Base-by-base conservation (phyloP, 164 flowering plant species). In the Magnolia sinica region DNA sequence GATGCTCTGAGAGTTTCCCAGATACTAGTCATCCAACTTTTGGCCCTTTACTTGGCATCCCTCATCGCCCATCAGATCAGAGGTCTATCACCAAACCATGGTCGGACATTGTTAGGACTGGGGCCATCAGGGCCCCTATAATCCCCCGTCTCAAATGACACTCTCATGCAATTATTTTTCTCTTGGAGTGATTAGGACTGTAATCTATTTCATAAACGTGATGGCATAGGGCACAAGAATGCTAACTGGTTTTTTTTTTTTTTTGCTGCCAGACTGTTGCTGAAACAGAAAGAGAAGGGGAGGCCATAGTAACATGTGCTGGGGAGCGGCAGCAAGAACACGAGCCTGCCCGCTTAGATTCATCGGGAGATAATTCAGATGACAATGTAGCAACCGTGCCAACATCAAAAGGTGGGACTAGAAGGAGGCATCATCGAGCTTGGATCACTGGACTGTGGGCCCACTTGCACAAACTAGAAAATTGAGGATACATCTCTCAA, bases 381-480 rank as follows among this genome's bases (percentile, higher is more conserved):
- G 88, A 87, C 71, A 81, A 85, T 77, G n/a, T 77, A 58, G 84
- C 49, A 11, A 82, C 82, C 64, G 88, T 86, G 8, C 89, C 93
- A 14, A 85, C 93, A 0, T 76, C 88, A 27, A 89, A 86, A 72
- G 94, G 91, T 72, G 93, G 92, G 76, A 83, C 85, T 70, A 87
- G 93, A 83, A 87, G 99, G 85, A 96, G 94, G 74, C 98, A 93
- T 83, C 99, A 96, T 79, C 91, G 99, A 52, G 92, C 98, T 72
- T 96, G 99, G 16, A 55, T 55, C 61, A 10, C 61, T 16, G 18
- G 10, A 55, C 13, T 8, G 45, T 4, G 7, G 45, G 45, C 45
- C 45, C 45, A 37, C 61, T 11, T 55, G 16, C 18, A 55, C 18
- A 55, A 55, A 55, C 61, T 55, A 16, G 10, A 55, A 55, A 55